Percentiles rank a stretch among this genome's conserved stretches.
These are phyloP conservation scores for Sugiyamaella mastotermitis DNA, from an alignment of 805 yeast species.

Conservation along the genomic window DNA sequence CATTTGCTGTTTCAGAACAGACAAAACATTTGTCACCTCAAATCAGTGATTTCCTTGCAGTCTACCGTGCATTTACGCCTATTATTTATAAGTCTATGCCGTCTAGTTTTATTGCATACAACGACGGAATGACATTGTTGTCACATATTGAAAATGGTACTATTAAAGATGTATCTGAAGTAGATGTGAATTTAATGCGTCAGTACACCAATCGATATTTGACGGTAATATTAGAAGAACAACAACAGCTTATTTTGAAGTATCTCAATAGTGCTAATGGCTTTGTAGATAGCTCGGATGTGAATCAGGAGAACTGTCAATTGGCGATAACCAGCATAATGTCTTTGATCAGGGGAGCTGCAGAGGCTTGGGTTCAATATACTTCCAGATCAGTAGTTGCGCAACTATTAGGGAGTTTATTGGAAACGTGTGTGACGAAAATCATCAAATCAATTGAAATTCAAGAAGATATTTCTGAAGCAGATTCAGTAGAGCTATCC, in stretches of 20 bases:
- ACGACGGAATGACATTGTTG: slow-evolving; percentile 13
- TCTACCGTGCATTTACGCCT: slow-evolving; percentile 21
- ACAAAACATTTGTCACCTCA: slow-evolving; percentile 1
- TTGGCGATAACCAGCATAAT: slow-evolving; percentile 14
- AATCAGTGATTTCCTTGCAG: slow-evolving; percentile 16
- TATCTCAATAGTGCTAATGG: slow-evolving; percentile 15
- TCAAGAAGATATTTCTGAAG: slow-evolving; percentile 27
- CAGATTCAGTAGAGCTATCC: slow-evolving; percentile 22
- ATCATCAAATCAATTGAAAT: slow-evolving; percentile 19
- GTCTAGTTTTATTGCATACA: slow-evolving; percentile 15
- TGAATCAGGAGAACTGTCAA: slow-evolving; percentile 15
- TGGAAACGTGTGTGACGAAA: slow-evolving; percentile 24
- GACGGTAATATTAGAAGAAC: slow-evolving; percentile 6
- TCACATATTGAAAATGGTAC: background rate
- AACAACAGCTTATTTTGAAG: slow-evolving; percentile 5
- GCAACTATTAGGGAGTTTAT: slow-evolving; percentile 17
- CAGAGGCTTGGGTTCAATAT: slow-evolving; percentile 14
- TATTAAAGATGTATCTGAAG: background rate
- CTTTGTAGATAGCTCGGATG: slow-evolving; percentile 17
- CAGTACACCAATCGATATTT: slow-evolving; percentile 12
- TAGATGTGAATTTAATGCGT: slow-evolving; percentile 5
- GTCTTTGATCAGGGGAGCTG: slow-evolving; percentile 8
- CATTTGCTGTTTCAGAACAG: background rate
- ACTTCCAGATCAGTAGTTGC: slow-evolving; percentile 10
- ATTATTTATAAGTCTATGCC: slow-evolving; percentile 12